These are phyloP conservation scores for Nicotiana paniculata DNA, from an alignment of 257 asterid species.

Conservation along the genomic window DNA sequence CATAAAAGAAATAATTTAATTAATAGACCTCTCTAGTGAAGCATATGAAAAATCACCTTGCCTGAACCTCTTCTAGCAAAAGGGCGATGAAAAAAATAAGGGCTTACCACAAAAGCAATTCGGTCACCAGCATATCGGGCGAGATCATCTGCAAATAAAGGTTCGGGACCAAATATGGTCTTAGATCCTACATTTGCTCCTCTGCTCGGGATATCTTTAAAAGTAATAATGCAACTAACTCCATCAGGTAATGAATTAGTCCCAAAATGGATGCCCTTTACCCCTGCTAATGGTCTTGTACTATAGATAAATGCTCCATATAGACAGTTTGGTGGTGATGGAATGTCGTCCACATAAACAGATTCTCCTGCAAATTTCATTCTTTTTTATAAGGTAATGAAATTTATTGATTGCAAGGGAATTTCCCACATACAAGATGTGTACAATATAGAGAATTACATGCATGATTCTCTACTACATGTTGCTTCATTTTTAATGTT, in stretches of 20 bases:
- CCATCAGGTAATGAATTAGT: constrained; percentile 28
- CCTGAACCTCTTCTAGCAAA: background rate
- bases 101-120: constrained; percentile 64
- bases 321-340: constrained; percentile 63
- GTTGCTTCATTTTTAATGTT: too few relatives aligned
- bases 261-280: constrained; percentile 36
- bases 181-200: constrained; percentile 52
- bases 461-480: too few relatives aligned
- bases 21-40: background rate
- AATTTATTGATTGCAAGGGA: too few relatives aligned
- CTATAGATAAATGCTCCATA: constrained; percentile 67
- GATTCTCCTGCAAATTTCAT: constrained; percentile 53
- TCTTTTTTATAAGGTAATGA: background rate
- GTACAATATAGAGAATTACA: too few relatives aligned
- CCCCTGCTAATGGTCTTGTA: constrained; percentile 51
- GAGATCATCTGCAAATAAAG: constrained; percentile 57
- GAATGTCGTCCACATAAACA: constrained; percentile 66
- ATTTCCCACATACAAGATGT: too few relatives aligned
- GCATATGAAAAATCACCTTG: background rate
- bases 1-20: background rate
- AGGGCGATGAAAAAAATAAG: background rate
- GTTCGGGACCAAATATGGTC: constrained; percentile 39
- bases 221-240: constrained; percentile 40
- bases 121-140: constrained; percentile 58
- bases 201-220: constrained; percentile 51